phyloP scores from a whole-genome alignment of 306 rosid genomes.

The Citrullus colocynthis region DNA sequence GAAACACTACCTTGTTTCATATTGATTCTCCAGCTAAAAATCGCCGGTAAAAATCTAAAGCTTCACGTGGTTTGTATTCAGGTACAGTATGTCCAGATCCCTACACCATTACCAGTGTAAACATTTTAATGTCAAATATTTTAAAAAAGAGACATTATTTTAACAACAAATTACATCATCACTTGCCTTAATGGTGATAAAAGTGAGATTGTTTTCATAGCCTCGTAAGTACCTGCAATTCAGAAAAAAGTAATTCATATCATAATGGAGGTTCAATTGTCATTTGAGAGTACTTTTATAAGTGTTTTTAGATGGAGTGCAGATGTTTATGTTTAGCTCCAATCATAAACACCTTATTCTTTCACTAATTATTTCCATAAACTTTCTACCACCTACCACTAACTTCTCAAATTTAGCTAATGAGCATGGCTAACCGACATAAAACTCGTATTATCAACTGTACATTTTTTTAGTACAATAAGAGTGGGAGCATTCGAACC shows the following conservation, averaged over 20 bases:
- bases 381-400: background rate
- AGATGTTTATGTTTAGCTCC: background rate
- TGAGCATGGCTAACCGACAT: no score
- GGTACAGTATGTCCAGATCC: slow-evolving; percentile 97
- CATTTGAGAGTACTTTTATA: no score
- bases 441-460: no score
- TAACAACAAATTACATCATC: background rate
- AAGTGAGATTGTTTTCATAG: slow-evolving; percentile 60
- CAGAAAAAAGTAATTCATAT: slow-evolving; percentile 1
- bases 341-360: no score
- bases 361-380: no score
- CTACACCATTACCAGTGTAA: slow-evolving; percentile 27
- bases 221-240: slow-evolving; percentile 58
- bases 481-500: no score
- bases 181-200: slow-evolving; percentile 67
- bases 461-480: no score
- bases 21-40: slow-evolving; percentile 43
- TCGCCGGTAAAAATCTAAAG: slow-evolving; percentile 59
- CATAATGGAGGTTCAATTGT: no score
- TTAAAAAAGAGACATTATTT: background rate
- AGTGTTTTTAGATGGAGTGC: no score
- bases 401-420: background rate
- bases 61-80: slow-evolving; percentile 77
- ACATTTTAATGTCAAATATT: background rate
- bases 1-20: slow-evolving; percentile 8